Conservation (phyloP, 495 filamentous ascomycete genomes). For the Neurospora tetrasperma region DNA sequence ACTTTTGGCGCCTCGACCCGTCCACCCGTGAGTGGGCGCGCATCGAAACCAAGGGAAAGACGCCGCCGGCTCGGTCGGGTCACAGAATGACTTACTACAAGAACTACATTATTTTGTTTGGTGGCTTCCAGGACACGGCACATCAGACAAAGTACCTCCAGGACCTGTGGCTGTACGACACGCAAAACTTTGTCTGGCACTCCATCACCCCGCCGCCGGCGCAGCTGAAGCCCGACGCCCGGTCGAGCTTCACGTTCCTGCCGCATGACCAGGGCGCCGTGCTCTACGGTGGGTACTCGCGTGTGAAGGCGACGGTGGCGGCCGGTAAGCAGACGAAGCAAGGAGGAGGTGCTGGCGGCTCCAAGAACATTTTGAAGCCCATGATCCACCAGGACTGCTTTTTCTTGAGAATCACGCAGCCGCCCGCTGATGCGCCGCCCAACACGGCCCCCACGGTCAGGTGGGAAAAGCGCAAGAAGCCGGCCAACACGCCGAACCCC, state of each 20-base stretch:
- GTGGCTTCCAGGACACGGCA: constrained; percentile 86
- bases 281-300: constrained; percentile 85
- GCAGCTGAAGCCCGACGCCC: constrained; percentile 75
- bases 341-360: constrained; percentile 11
- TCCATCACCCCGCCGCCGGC: constrained; percentile 59
- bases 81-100: constrained; percentile 95
- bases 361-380: constrained; percentile 64
- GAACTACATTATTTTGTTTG: constrained; percentile 36
- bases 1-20: constrained; percentile 89
- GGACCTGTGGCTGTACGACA: constrained; percentile 57
- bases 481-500: constrained; percentile 79
- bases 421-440: constrained; percentile 48
- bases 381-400: constrained; percentile 90
- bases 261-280: constrained; percentile 85
- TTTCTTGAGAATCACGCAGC: constrained; percentile 74
- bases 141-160: constrained; percentile 83
- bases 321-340: constrained; percentile 47
- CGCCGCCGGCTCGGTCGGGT: constrained; percentile 80
- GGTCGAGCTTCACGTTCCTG: constrained; percentile 81
- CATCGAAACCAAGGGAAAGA: constrained; percentile 77
- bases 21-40: constrained; percentile 78
- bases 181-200: constrained; percentile 63
- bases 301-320: constrained; percentile 59
- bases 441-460: constrained; percentile 57
- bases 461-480: constrained; percentile 90